A percentile compares a stretch with the other conserved stretches of the same genome.
Conservation (phyloP, 2,329 filamentous ascomycete genomes). For the Dendryphion nanum region DNA sequence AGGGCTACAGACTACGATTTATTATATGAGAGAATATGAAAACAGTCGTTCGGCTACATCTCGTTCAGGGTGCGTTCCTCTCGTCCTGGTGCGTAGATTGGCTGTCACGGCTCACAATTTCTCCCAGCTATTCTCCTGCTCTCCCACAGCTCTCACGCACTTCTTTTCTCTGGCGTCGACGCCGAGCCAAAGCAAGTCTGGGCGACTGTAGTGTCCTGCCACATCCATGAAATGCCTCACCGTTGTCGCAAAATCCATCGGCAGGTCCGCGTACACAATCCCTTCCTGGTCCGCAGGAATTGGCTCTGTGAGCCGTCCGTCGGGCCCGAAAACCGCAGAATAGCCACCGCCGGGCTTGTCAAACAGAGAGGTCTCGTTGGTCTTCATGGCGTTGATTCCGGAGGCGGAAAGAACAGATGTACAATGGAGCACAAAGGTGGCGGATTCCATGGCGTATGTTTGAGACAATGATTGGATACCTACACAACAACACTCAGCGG, state of each 20-base stretch:
- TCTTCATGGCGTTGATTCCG: conserved; percentile 47
- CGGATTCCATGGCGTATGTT: conserved; percentile 58
- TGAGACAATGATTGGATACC: conserved; percentile 48
- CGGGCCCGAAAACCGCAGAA: conserved; percentile 53
- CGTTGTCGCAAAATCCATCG: conserved; percentile 45
- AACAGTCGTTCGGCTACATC: no score
- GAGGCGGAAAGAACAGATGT: conserved; percentile 48
- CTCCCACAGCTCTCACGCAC: background rate
- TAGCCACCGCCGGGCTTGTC: conserved; percentile 45
- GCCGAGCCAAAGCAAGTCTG: conserved; percentile 54
- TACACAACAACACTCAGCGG: background rate
- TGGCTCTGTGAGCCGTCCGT: conserved; percentile 48
- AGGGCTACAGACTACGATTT: no score
- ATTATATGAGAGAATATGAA: no score
- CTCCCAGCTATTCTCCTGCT: background rate
- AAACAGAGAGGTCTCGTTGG: conserved; percentile 43
- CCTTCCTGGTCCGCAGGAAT: conserved; percentile 45
- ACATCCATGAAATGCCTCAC: conserved; percentile 47
- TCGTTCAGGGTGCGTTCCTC: no score
- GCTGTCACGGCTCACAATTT: no score
- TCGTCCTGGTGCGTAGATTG: no score
- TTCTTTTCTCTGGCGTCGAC: conserved; percentile 36
- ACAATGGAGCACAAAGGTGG: conserved; percentile 55
- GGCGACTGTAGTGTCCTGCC: conserved; percentile 51
- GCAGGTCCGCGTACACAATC: conserved; percentile 53